Percentiles rank a stretch among this genome's conserved stretches.
These are phyloP conservation scores for Pterocarpus santalinus DNA, from an alignment of 306 rosid genomes.

Conservation along the genomic window DNA sequence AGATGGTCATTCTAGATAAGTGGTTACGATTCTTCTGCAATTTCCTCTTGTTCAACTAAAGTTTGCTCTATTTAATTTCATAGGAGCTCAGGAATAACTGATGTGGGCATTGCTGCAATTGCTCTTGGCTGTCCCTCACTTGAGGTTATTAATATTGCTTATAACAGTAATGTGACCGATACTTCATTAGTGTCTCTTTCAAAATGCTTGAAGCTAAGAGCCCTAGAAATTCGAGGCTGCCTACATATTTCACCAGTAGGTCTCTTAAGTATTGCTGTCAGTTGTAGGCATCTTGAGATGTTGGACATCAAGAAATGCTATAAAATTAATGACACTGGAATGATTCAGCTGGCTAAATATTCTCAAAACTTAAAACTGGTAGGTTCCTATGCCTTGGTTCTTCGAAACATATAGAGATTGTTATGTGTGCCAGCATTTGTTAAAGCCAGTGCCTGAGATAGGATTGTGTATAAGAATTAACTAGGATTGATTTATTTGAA, in stretches of 20 bases:
- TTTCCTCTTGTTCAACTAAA: not conserved
- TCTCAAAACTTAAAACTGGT: conserved; percentile 69
- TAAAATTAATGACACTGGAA: conserved; percentile 62
- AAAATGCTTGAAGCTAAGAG: conserved; percentile 60
- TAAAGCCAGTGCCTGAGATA: not conserved
- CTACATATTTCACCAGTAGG: conserved; percentile 61
- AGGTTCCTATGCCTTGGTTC: conserved; percentile 21
- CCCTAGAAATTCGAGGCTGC: conserved; percentile 73
- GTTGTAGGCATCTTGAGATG: conserved; percentile 63
- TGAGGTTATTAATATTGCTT: conserved; percentile 69
- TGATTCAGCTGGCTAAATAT: conserved; percentile 64
- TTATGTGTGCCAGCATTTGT: not conserved
- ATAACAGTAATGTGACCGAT: conserved; percentile 65
- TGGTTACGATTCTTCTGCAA: not conserved
- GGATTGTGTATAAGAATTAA: conserved; percentile 25
- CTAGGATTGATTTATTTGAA: conserved; percentile 33
- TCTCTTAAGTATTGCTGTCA: conserved; percentile 59
- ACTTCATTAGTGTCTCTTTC: conserved; percentile 65
- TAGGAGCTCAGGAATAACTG: conserved; percentile 69
- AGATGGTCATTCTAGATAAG: conserved; percentile 24
- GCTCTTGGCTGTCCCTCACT: conserved; percentile 71
- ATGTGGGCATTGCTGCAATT: conserved; percentile 63
- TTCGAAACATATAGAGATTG: not conserved
- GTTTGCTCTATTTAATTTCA: conserved; percentile 24
- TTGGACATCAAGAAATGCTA: conserved; percentile 73